Evolutionary conservation across 1,139 yeast genomes (phyloP).

Genomic region (Geotrichum europaeum): DNA sequence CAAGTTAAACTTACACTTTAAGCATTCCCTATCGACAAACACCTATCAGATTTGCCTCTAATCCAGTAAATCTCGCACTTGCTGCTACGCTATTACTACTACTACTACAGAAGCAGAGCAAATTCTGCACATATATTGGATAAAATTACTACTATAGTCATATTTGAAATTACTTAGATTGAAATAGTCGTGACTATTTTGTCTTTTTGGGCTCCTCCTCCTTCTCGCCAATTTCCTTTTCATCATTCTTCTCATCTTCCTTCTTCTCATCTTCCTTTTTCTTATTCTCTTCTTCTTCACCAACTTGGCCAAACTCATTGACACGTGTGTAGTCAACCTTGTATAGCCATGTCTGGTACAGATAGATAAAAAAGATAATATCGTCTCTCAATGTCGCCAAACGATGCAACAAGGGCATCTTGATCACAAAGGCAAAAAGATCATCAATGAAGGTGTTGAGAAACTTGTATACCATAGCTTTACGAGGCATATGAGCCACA

Average conservation of each 20-base stretch:
- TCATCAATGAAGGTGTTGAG: constrained; percentile 41
- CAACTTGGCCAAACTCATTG: constrained; percentile 40
- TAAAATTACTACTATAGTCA: neutral
- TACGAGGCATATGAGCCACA: constrained; percentile 40
- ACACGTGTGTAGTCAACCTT: constrained; percentile 38
- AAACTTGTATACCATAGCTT: constrained; percentile 40
- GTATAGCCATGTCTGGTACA: constrained; percentile 40
- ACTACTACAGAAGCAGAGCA: too few species aligned
- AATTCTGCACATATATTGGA: neutral
- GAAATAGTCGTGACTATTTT: neutral
- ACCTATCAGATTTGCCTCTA: too few species aligned
- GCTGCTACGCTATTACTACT: too few species aligned
- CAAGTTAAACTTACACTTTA: too few species aligned
- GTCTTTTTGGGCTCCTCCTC: constrained; percentile 7
- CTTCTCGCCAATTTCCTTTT: neutral
- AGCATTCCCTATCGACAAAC: too few species aligned
- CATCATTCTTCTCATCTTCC: neutral
- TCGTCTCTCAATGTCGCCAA: constrained; percentile 40
- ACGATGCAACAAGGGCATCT: constrained; percentile 38
- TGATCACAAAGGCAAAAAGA: constrained; percentile 39
- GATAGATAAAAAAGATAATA: constrained; percentile 37
- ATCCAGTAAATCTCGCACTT: too few species aligned
- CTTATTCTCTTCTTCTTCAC: constrained; percentile 28
- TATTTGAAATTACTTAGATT: neutral
- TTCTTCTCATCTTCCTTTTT: neutral